Base-by-base conservation (phyloP, 495 filamentous ascomycete genomes). In the Penicillium flavigenum region DNA sequence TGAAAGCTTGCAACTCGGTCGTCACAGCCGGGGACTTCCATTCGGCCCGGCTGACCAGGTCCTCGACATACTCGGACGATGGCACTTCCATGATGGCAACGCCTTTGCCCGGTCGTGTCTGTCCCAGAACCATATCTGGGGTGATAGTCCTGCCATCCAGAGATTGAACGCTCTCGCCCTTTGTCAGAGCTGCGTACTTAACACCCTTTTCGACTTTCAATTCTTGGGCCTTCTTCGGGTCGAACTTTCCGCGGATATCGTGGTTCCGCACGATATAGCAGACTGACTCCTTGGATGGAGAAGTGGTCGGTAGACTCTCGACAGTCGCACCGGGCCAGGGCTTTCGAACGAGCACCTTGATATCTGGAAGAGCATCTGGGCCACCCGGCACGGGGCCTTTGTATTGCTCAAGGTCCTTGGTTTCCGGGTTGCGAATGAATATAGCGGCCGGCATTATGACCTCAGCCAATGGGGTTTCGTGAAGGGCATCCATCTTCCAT, bases 181-280 rank as follows among this genome's bases (percentile, higher is more conserved):
- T 75, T 12, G 79, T 63, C 14, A 82, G 78, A 29, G 65, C 67
- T 1, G 87, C 79, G 60, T 64, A 94, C n/a, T 82, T 69, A 3
- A 66, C 72, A 0, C 75, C 79, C 32, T 67, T 74, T 17, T 61
- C 62, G 1, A 97, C 80, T 4, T 85, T 85, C 12, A 89, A 67
- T 39, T 68, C 70, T 48, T 60, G 70, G 0, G 92, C 95, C 57
- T 75, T 81, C n/a, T 76, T 56, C 5, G 80, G 67, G 24, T 87
- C 75, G 66, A 99, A 97, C 64, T 87, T 92, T 14, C 94, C 94
- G 26, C 93, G 82, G 36, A 86, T 77, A 43, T 83, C 77, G 56
- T 92, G 85, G 31, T 77, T 84, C 47, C 87, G 87, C 52, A 96
- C 77, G 62, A 99, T 85, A 67, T 98, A 99, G 45, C 86, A 96